These are phyloP conservation scores for Populus trichocarpa DNA, from an alignment of 441 rosid species.

Conservation along the genomic window DNA sequence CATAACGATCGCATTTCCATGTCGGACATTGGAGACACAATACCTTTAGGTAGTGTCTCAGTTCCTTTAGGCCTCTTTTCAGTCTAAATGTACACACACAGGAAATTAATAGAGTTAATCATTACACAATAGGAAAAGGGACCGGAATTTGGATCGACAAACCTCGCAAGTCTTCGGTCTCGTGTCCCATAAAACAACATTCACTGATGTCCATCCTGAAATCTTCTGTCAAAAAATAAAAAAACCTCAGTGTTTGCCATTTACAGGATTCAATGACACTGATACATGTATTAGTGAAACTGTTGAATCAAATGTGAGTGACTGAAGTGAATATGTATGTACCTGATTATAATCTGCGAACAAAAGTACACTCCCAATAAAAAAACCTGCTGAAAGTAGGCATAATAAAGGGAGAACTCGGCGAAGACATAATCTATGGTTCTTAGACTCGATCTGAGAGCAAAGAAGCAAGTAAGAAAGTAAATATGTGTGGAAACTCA, in stretches of 20 bases:
- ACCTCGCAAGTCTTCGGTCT: slow-evolving; percentile 51
- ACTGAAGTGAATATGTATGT: not conserved
- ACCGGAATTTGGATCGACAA: slow-evolving; percentile 11
- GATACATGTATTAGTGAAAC: not conserved
- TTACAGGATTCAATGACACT: not conserved
- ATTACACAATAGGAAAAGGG: not conserved
- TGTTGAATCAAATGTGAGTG: not conserved
- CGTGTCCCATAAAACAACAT: slow-evolving; percentile 26
- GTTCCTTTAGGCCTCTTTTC: slow-evolving; percentile 44
- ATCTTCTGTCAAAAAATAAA: slow-evolving; percentile 39
- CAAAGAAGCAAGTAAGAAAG: not conserved
- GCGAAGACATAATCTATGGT: slow-evolving; percentile 31
- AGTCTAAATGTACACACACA: slow-evolving; percentile 26
- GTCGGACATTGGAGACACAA: slow-evolving; percentile 60
- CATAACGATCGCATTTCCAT: slow-evolving; percentile 70
- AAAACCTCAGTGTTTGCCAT: not conserved
- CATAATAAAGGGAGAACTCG: slow-evolving; percentile 30
- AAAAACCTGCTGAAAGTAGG: slow-evolving; percentile 43
- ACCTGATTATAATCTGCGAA: slow-evolving; percentile 52
- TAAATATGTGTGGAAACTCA: no score
- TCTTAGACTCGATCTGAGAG: slow-evolving; percentile 36
- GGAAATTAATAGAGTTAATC: slow-evolving; percentile 6
- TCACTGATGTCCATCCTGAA: slow-evolving; percentile 35
- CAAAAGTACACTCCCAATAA: slow-evolving; percentile 48
- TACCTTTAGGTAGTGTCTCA: slow-evolving; percentile 66